phyloP scores from a whole-genome alignment of 192 early-diverging fungal species.

The Linnemannia zychae region DNA sequence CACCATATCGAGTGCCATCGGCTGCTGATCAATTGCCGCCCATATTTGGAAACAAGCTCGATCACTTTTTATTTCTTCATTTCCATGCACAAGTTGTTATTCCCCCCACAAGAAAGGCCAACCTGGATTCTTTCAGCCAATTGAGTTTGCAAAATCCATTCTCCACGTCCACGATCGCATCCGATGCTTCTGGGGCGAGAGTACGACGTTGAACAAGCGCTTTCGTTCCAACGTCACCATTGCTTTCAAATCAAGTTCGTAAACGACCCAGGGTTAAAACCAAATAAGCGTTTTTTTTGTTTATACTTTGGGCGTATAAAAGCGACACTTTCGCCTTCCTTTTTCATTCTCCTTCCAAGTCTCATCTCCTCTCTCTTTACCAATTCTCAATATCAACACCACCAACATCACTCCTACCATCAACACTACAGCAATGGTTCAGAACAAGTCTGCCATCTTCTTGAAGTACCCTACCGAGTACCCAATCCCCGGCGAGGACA shows the following conservation, averaged over 20 bases:
- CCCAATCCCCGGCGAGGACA: slow-evolving; percentile 63
- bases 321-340: neutral
- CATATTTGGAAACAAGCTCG: slow-evolving; percentile 28
- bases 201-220: neutral
- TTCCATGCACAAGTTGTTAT: neutral
- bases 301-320: neutral
- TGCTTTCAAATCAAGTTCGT: neutral
- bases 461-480: slow-evolving; percentile 58
- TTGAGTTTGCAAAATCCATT: neutral
- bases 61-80: slow-evolving; percentile 21
- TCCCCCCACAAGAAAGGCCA: neutral
- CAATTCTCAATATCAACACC: neutral
- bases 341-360: too few species aligned
- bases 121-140: too few species aligned
- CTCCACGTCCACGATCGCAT: slow-evolving; percentile 9
- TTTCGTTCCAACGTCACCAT: neutral
- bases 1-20: too few species aligned
- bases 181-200: neutral
- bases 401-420: neutral
- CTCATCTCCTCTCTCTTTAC: too few species aligned
- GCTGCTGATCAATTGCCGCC: neutral
- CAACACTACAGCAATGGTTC: slow-evolving; percentile 52
- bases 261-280: neutral
- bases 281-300: neutral
- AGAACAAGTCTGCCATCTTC: slow-evolving; percentile 62